Evolutionary conservation across 495 filamentous ascomycete species (phyloP), one percentile per base, ranked within the genome.

Genomic region (Aspergillus campestris): DNA sequence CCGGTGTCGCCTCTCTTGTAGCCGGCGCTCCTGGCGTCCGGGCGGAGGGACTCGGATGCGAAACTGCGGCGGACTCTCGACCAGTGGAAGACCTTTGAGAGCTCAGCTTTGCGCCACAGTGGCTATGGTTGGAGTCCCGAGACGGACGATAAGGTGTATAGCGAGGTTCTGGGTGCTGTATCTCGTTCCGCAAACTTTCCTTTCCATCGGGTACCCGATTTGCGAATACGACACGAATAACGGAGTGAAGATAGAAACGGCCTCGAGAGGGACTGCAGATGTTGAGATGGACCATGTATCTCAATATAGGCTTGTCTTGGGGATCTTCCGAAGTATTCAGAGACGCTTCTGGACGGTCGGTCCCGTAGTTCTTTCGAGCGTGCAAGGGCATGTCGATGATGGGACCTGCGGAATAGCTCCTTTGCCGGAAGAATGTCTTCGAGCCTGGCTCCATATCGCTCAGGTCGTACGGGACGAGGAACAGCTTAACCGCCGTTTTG

Each of bases 121-220:
- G 44, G 13, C 40, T 47, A 28, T 49, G 44, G 13, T 57, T 46
- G 24, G 62, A 51, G 18, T 79, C 79, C 31, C 67, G 65, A 13
- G 70, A 72, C 0, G 87, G 77, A 62, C 87, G 95, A 67, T 95
- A 99, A 9, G 82, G 71, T 47, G 80, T 84, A 56, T 86, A 99
- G 31, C 84, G 78, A 35, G 92, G 92, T 46, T 95, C 87, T 0
- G 94, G 90, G 40, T 84, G 71, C 42, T 94, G 86, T 28, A 91
- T 85, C 58, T 99, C 92, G 57, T 94, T 96, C 7, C 84, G 80
- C 34, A 99, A 72, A 45, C 81, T 87, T 67, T 97, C 92, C 59
- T 97, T 96, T 27, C 89, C 92, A 57, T 99, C 92, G 0, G 94
- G 92, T 3, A 96, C 94, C 27, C 92, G 81, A 61, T 99, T 99